A percentile compares a stretch with the other conserved stretches of the same genome.
These are phyloP conservation scores for Eruca vesicaria DNA, from an alignment of 441 rosid genomes.

Conservation along the genomic window DNA sequence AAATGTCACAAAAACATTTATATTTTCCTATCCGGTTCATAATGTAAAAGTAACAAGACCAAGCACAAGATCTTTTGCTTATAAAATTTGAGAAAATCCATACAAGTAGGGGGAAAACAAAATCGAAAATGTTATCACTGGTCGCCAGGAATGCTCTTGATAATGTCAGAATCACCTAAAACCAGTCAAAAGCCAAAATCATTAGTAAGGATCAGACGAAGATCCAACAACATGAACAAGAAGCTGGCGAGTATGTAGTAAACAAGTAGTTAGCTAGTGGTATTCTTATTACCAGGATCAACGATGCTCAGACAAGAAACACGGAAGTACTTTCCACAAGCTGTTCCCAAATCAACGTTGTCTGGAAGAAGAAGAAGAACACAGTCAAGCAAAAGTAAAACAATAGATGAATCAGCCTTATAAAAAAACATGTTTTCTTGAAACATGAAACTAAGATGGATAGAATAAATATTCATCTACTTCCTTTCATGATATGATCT, in stretches of 20 bases:
- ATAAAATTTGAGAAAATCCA: not conserved
- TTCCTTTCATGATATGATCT: not conserved
- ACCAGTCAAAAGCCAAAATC: not conserved
- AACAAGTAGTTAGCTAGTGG: not conserved
- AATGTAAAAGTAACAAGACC: not conserved
- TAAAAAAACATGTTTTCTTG: not conserved
- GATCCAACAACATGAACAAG: not conserved
- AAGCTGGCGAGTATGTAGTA: not conserved
- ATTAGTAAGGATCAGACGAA: not conserved
- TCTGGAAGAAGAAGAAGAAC: slow-evolving; percentile 39
- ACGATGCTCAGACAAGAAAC: no score
- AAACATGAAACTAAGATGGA: not conserved
- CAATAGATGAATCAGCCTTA: not conserved
- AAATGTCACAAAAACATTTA: not conserved
- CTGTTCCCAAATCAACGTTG: no score
- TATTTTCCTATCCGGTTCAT: not conserved
- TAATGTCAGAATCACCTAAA: no score
- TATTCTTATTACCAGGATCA: slow-evolving; percentile 45
- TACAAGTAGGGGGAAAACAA: not conserved
- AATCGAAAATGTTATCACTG: slow-evolving; percentile 35
- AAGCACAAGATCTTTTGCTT: not conserved
- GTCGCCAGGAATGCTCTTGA: slow-evolving; percentile 55
- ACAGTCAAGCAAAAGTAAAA: slow-evolving; percentile 7
- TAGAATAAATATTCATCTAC: not conserved
- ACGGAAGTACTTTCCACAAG: no score